Percentiles rank a stretch among this genome's conserved stretches.
These are phyloP conservation scores for Clarkia xantiana DNA, from an alignment of 345 rosid species.

Conservation along the genomic window DNA sequence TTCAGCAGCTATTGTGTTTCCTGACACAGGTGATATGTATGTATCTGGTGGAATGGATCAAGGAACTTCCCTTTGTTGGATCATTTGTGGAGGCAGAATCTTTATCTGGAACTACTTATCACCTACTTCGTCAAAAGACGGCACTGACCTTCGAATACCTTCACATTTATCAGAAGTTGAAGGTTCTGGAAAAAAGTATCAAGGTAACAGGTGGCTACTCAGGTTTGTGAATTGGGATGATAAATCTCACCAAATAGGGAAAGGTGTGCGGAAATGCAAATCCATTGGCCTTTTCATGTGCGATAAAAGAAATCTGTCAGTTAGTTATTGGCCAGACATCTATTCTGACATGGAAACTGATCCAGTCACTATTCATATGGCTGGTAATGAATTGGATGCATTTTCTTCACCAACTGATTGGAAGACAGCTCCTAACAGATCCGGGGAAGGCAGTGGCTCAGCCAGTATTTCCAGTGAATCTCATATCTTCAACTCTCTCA, in stretches of 20 bases:
- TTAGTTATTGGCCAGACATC: constrained; percentile 68
- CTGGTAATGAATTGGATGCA: constrained; percentile 28
- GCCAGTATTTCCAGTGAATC: constrained; percentile 22
- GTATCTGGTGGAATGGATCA: constrained; percentile 76
- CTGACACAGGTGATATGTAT: constrained; percentile 32
- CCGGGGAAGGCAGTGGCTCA: constrained; percentile 15
- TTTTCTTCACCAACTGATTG: constrained; percentile 26
- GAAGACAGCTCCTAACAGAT: constrained; percentile 22
- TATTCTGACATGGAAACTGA: constrained; percentile 25
- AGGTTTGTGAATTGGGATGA: constrained; percentile 55
- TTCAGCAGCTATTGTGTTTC: constrained; percentile 7
- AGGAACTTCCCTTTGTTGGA: constrained; percentile 65
- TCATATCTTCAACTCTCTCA: constrained; percentile 48
- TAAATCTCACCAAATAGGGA: constrained; percentile 16
- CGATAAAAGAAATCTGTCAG: constrained; percentile 42
- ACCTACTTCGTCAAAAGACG: constrained; percentile 31
- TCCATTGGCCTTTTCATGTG: constrained; percentile 51
- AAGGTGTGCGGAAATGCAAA: constrained; percentile 18
- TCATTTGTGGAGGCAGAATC: constrained; percentile 45
- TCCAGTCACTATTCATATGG: constrained; percentile 24
- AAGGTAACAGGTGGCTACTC: constrained; percentile 43
- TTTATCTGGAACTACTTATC: constrained; percentile 69
- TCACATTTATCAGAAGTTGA: constrained; percentile 16
- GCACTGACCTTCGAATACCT: constrained; percentile 55
- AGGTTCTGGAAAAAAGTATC: constrained; percentile 18